Evolutionary conservation across 129 eudicot genomes (phyloP), one percentile per base, ranked within the genome.

Genomic region (carrot (Daucus carota)): DNA sequence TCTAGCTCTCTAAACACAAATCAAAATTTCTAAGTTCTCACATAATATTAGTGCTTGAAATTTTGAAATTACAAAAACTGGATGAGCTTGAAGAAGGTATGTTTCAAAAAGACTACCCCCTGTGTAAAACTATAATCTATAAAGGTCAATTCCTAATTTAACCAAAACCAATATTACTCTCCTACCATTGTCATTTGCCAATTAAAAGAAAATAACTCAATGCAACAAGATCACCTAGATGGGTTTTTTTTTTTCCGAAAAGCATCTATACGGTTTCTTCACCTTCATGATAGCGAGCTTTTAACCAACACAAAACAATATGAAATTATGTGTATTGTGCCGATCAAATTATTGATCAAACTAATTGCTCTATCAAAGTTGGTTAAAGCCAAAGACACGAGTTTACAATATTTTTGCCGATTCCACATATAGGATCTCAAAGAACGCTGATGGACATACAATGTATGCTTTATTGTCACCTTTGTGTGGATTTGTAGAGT

Each of bases 401-500:
- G 77, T 40, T 45, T 57, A 69, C 73, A 47, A 52, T 70, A 59
- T 17, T 18, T 66, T 12, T 67, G 57, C 42, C 66, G 29, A 66
- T 73, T 76, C 67, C 71, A n/a, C 65, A 73, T 12, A 18, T 20
- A 54, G 44, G 76, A 75, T 29, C 36, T 31, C 22, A 75, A 31
- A 38, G 45, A 22, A 28, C 43, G 63, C 81, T 38, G 66, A 20
- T 38, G 22, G n/a, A 48, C 76, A 70, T 16, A 9, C 48, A 33
- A 3, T 40, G 29, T 10, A 33, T 38, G 40, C 18, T 16, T n/a
- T 62, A 62, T 62, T 48, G 73, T 90, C 80, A 88, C 87, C 90
- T 85, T 75, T 88, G 92, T 81, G 90, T 89, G 73, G 97, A 89
- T 88, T 91, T 90, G 96, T 93, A 93, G 74, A 93, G 90, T 31